Conservation (phyloP, 2,329 filamentous ascomycete genomes). For the Ceratocystis harringtonii region DNA sequence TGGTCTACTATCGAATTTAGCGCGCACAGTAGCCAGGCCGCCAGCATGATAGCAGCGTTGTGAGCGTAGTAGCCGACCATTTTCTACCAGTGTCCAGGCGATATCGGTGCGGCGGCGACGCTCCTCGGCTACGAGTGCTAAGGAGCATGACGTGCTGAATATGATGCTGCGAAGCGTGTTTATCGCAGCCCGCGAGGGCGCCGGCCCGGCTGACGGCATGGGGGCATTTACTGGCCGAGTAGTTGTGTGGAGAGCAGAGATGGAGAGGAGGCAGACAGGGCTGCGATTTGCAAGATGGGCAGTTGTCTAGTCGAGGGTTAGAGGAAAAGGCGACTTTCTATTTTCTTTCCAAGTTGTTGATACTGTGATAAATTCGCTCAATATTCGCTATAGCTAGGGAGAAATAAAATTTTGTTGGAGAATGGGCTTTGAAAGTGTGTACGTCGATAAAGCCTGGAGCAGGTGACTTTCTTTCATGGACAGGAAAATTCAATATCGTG, state of each 20-base stretch:
- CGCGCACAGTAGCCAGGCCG: conserved; percentile 15
- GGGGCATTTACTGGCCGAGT: conserved; percentile 1
- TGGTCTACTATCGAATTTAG: conserved; percentile 8
- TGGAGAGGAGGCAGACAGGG: not conserved
- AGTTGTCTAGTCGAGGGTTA: not conserved
- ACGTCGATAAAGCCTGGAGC: no score
- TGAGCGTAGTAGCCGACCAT: conserved; percentile 25
- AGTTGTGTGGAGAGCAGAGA: not conserved
- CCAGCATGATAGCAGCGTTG: conserved; percentile 18
- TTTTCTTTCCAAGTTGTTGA: not conserved
- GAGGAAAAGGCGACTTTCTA: not conserved
- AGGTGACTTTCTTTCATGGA: not conserved
- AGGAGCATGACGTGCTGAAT: conserved; percentile 42
- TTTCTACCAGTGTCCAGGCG: conserved; percentile 35
- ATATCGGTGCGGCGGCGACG: conserved; percentile 39
- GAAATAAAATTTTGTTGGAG: no score
- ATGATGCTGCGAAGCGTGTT: conserved; percentile 41
- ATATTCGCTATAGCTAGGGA: no score
- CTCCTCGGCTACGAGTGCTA: conserved; percentile 41
- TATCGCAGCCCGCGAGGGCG: conserved; percentile 40
- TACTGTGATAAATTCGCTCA: no score
- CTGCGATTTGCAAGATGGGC: not conserved
- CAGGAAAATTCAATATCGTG: not conserved
- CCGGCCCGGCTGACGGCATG: conserved; percentile 34
- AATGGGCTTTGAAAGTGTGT: no score